Evolutionary conservation across 2,329 filamentous ascomycete species (phyloP).

Genomic region (Beauveria asiatica): DNA sequence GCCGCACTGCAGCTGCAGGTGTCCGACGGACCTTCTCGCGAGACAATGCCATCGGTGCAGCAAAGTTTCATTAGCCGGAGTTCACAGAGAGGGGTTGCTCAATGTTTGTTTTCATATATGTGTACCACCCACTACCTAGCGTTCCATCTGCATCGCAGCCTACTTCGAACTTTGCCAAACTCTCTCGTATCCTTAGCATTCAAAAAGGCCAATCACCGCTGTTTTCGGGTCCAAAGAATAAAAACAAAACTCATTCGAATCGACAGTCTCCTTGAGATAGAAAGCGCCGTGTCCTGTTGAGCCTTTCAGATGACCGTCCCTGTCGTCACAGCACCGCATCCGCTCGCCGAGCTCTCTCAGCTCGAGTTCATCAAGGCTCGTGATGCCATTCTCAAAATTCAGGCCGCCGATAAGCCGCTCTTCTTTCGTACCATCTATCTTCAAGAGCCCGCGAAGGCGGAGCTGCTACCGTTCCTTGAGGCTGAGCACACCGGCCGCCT

Average conservation of each 20-base stretch:
- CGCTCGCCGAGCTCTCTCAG: slow-evolving; percentile 39
- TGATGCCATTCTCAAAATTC: slow-evolving; percentile 31
- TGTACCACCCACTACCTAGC: neutral
- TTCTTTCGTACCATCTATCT: slow-evolving; percentile 53
- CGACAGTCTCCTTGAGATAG: neutral
- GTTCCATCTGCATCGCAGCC: neutral
- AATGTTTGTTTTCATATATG: neutral
- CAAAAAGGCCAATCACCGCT: neutral
- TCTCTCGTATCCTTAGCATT: neutral
- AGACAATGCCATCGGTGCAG: neutral
- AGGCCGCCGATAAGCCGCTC: slow-evolving; percentile 18
- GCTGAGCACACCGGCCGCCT: slow-evolving; percentile 48
- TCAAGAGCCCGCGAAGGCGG: slow-evolving; percentile 51
- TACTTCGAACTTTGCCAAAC: neutral
- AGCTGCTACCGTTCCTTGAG: slow-evolving; percentile 51
- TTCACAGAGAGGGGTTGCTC: neutral
- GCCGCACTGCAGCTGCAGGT: neutral
- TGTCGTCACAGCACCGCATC: slow-evolving; percentile 23
- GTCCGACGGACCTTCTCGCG: neutral
- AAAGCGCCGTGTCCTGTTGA: neutral
- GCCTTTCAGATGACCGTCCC: slow-evolving; percentile 1
- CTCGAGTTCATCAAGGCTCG: slow-evolving; percentile 42
- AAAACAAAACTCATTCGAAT: neutral
- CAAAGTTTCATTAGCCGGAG: neutral
- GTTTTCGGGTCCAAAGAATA: neutral